Conservation (phyloP, 2,329 filamentous ascomycete genomes). For the Diaporthe sp. region DNA sequence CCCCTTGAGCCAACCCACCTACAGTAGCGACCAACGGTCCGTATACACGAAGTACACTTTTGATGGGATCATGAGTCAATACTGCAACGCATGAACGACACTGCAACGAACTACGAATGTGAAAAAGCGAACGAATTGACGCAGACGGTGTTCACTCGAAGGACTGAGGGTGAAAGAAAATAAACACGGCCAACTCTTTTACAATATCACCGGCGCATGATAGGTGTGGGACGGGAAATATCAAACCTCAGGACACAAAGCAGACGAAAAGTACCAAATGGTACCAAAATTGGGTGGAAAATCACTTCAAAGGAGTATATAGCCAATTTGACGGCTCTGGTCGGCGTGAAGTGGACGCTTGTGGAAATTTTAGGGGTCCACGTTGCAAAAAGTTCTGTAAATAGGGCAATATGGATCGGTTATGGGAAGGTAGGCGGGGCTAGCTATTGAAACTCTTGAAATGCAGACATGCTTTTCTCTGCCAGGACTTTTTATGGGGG, state of each 20-base stretch:
- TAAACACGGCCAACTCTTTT: not conserved
- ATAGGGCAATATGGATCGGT: not conserved
- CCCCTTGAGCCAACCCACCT: not conserved
- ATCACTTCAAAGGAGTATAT: conserved; percentile 13
- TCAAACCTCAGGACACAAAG: not conserved
- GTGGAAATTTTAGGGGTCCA: not conserved
- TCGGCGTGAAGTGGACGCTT: not conserved
- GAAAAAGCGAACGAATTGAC: conserved; percentile 25
- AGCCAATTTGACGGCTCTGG: not conserved
- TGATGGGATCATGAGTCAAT: not conserved
- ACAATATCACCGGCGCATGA: conserved; percentile 9
- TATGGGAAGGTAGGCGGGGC: conserved; percentile 17
- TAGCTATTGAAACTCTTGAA: conserved; percentile 7
- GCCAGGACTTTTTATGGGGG: not conserved
- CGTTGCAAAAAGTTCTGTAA: conserved; percentile 6
- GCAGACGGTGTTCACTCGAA: not conserved
- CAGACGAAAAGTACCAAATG: conserved; percentile 10
- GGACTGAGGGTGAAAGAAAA: not conserved
- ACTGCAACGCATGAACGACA: conserved; percentile 29
- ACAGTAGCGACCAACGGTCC: not conserved
- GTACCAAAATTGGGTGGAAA: not conserved
- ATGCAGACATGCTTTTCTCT: not conserved
- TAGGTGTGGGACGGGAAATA: conserved; percentile 1
- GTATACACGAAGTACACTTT: not conserved
- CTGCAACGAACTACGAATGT: conserved; percentile 2